Conservation (phyloP, 2,329 filamentous ascomycete species). For the Xylariales sp. region DNA sequence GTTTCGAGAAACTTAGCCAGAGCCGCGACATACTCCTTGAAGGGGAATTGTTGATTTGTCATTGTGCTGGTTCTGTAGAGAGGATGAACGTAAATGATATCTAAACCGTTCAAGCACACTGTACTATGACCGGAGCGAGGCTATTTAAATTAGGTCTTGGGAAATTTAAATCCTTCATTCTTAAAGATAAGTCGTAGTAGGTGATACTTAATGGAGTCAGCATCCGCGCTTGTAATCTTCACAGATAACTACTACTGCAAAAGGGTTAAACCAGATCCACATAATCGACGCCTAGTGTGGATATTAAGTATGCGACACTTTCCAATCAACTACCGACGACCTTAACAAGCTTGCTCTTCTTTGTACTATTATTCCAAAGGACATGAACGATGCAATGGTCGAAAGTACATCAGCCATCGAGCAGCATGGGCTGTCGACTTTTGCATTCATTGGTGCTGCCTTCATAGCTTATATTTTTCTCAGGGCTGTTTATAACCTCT, state of each 20-base stretch:
- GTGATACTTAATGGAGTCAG: neutral
- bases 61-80: neutral
- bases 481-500: neutral
- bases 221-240: neutral
- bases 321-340: neutral
- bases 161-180: neutral
- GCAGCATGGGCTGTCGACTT: neutral
- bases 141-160: neutral
- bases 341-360: too few relatives aligned
- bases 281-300: neutral
- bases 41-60: neutral
- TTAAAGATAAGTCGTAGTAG: neutral
- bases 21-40: neutral
- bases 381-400: neutral
- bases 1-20: constrained; percentile 14
- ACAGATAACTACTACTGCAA: neutral
- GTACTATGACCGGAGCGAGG: neutral
- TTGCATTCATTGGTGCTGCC: neutral
- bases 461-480: neutral
- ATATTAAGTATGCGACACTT: neutral
- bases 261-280: neutral
- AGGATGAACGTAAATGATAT: neutral
- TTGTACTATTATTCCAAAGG: too few relatives aligned
- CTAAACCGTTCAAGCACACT: neutral
- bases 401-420: neutral